Conservation (phyloP, 2,329 filamentous ascomycete species). For the Cadophora sp. region DNA sequence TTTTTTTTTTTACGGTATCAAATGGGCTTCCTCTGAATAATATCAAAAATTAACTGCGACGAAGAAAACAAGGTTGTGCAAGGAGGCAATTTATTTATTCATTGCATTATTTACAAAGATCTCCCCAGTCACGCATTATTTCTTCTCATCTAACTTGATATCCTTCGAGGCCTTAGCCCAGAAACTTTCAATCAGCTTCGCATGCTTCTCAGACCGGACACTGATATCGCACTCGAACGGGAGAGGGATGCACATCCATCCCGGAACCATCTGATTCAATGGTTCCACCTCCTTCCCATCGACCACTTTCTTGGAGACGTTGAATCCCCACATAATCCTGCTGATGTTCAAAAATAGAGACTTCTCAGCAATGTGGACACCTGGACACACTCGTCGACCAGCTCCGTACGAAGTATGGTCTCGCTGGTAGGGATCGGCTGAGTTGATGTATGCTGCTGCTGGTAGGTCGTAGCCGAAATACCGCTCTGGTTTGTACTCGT, state of each 20-base stretch:
- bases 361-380: slow-evolving; percentile 60
- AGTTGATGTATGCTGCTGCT: slow-evolving; percentile 26
- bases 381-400: slow-evolving; percentile 59
- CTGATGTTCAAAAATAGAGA: slow-evolving; percentile 53
- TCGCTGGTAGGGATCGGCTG: slow-evolving; percentile 39
- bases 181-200: slow-evolving; percentile 44
- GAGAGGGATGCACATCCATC: slow-evolving; percentile 44
- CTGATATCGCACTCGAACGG: slow-evolving; percentile 45
- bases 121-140: neutral
- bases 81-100: too few species aligned
- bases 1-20: too few species aligned
- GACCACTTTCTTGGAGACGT: slow-evolving; percentile 38
- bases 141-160: slow-evolving; percentile 27
- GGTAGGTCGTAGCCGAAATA: slow-evolving; percentile 40
- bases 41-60: too few species aligned
- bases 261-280: slow-evolving; percentile 43
- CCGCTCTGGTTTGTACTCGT: slow-evolving; percentile 54
- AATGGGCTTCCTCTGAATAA: too few species aligned
- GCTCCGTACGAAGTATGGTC: slow-evolving; percentile 48
- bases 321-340: slow-evolving; percentile 60
- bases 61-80: too few species aligned
- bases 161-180: slow-evolving; percentile 37
- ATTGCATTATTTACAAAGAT: neutral
- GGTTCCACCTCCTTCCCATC: slow-evolving; percentile 33
- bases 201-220: slow-evolving; percentile 42